phyloP scores from a whole-genome alignment of 2,329 filamentous ascomycete genomes.

The Fusarium albidum region DNA sequence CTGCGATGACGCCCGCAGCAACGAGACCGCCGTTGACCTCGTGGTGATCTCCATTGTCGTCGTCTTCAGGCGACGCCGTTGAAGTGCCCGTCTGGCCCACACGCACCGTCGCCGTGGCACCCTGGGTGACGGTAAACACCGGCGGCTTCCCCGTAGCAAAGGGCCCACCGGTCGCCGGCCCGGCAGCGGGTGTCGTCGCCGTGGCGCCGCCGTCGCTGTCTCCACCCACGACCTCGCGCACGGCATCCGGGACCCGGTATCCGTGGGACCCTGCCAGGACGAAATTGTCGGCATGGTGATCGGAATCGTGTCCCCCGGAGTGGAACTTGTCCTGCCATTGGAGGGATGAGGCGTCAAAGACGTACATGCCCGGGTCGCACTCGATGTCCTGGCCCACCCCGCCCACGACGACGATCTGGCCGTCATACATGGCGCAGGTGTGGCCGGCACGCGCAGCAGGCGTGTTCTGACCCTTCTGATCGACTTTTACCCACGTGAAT shows the following conservation, averaged over 20 bases:
- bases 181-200: conserved; percentile 55
- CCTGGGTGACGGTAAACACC: conserved; percentile 72
- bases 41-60: conserved; percentile 2
- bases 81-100: conserved; percentile 41
- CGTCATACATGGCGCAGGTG: conserved; percentile 64
- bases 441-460: conserved; percentile 53
- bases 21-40: conserved; percentile 51
- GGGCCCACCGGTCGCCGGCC: conserved; percentile 70
- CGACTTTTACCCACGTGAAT: conserved; percentile 69
- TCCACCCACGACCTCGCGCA: conserved; percentile 61
- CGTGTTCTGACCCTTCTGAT: conserved; percentile 63
- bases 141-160: conserved; percentile 74
- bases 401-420: conserved; percentile 71
- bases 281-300: conserved; percentile 59
- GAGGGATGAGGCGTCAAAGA: conserved; percentile 74
- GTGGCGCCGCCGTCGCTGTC: conserved; percentile 62
- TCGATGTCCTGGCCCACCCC: conserved; percentile 60
- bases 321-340: conserved; percentile 66
- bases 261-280: conserved; percentile 54
- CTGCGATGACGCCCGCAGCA: conserved; percentile 66
- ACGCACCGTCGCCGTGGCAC: conserved; percentile 54
- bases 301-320: conserved; percentile 65
- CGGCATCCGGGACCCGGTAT: conserved; percentile 62
- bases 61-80: neutral
- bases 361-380: conserved; percentile 70